Conservation (phyloP, 306 rosid species). For the Betula pendula region DNA sequence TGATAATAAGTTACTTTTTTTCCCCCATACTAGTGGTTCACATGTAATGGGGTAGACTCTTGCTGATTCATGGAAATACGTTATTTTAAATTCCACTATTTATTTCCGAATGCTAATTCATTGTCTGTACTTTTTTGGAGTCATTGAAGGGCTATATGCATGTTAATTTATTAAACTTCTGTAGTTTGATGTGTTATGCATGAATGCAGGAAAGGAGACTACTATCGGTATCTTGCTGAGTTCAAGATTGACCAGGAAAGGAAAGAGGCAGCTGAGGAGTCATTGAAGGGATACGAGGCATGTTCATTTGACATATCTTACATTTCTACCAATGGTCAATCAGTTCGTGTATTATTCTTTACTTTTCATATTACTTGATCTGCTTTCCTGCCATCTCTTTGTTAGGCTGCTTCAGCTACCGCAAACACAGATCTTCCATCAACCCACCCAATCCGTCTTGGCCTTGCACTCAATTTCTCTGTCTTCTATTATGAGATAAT, state of each 20-base stretch:
- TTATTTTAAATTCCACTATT: background rate
- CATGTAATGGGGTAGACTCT: background rate
- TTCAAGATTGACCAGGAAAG: constrained; percentile 70
- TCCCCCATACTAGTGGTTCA: constrained; percentile 4
- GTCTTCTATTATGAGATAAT: constrained; percentile 96
- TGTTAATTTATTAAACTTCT: background rate
- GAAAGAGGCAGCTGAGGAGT: constrained; percentile 74
- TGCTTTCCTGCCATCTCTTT: constrained; percentile 15
- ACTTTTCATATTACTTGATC: constrained; percentile 17
- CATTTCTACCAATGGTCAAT: constrained; percentile 13
- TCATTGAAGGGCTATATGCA: too few relatives aligned
- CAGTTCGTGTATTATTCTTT: constrained; percentile 11
- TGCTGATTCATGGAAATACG: constrained; percentile 14
- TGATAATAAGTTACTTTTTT: background rate
- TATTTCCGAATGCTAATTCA: background rate
- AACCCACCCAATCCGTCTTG: constrained; percentile 96
- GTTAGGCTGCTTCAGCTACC: constrained; percentile 80
- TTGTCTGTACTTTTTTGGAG: background rate
- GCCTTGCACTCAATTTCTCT: constrained; percentile 97
- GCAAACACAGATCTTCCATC: constrained; percentile 93
- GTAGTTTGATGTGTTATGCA: constrained; percentile 20
- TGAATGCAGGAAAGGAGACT: constrained; percentile 72
- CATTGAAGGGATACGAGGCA: constrained; percentile 82
- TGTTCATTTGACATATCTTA: constrained; percentile 28
- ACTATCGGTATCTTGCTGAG: constrained; percentile 72